Conservation (phyloP, 75 land plant species). For the Sequoiadendron giganteum region DNA sequence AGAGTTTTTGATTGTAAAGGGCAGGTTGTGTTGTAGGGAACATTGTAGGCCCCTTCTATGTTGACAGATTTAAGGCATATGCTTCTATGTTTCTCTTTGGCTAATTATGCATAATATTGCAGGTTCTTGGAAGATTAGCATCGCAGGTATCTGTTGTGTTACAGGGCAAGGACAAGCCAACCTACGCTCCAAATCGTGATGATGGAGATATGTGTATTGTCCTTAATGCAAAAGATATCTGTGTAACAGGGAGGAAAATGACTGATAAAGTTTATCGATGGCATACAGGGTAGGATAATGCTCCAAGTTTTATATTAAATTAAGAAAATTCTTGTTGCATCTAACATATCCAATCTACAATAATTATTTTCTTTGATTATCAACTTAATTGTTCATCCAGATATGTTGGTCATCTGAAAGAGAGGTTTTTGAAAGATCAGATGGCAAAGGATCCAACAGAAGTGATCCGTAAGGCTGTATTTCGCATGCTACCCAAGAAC, state of each 20-base stretch:
- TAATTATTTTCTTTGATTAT: not conserved
- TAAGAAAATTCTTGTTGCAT: not conserved
- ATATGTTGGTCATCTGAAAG: constrained; percentile 85
- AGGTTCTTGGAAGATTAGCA: constrained; percentile 93
- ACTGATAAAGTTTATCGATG: constrained; percentile 82
- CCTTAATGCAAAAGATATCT: constrained; percentile 82
- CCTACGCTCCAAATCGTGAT: constrained; percentile 79
- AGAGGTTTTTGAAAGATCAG: constrained; percentile 86
- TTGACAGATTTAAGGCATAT: not conserved
- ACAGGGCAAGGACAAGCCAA: constrained; percentile 96
- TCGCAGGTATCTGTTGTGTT: constrained; percentile 78
- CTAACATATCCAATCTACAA: not conserved
- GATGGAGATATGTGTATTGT: constrained; percentile 96
- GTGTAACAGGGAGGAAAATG: constrained; percentile 82
- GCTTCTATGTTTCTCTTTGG: not conserved
- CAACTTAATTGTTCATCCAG: constrained; percentile 30
- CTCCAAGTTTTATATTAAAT: not conserved
- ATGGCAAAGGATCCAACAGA: constrained; percentile 84
- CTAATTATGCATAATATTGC: constrained; percentile 1
- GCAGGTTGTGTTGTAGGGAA: constrained; percentile 51
- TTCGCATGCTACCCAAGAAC: constrained; percentile 94
- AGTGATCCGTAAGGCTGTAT: constrained; percentile 93
- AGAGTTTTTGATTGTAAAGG: constrained; percentile 88
- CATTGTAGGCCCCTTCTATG: not conserved
- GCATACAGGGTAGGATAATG: constrained; percentile 85